Conservation (phyloP, 495 filamentous ascomycete species). For the Neurospora discreta region DNA sequence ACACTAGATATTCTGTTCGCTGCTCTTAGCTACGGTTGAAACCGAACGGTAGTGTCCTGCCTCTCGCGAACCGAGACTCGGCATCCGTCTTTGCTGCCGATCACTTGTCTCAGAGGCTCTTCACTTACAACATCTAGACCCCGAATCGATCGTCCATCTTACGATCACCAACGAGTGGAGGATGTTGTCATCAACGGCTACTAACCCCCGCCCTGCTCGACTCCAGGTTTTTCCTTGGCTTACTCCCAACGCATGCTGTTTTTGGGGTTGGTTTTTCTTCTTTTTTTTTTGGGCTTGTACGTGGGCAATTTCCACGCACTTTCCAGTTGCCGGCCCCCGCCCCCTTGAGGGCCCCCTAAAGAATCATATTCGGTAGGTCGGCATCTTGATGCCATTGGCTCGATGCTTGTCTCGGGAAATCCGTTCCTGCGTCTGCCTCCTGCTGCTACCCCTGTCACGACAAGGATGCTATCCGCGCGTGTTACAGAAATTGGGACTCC, state of each 20-base stretch:
- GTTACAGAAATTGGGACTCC: constrained; percentile 14
- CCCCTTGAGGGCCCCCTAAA: background rate
- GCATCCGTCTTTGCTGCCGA: constrained; percentile 2
- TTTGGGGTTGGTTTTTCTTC: too few species aligned
- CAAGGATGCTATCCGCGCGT: constrained; percentile 3
- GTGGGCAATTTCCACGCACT: background rate
- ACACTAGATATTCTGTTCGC: background rate
- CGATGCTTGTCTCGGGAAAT: constrained; percentile 16
- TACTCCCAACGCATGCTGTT: background rate
- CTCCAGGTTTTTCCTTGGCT: background rate
- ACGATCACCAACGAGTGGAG: background rate
- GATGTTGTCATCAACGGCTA: background rate
- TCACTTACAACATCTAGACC: background rate
- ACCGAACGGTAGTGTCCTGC: background rate
- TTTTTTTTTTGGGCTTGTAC: too few species aligned
- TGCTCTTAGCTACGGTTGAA: background rate
- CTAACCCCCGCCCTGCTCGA: background rate
- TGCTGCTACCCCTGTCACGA: background rate
- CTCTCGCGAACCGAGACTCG: background rate
- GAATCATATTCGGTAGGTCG: background rate
- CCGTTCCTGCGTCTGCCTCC: constrained; percentile 23
- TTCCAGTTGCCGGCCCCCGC: background rate
- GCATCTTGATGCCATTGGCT: constrained; percentile 13
- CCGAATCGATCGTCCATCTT: background rate
- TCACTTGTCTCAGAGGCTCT: constrained; percentile 11